These are phyloP conservation scores for Blastobotrys petasosporus DNA, from an alignment of 1,139 yeast genomes.

Conservation along the genomic window DNA sequence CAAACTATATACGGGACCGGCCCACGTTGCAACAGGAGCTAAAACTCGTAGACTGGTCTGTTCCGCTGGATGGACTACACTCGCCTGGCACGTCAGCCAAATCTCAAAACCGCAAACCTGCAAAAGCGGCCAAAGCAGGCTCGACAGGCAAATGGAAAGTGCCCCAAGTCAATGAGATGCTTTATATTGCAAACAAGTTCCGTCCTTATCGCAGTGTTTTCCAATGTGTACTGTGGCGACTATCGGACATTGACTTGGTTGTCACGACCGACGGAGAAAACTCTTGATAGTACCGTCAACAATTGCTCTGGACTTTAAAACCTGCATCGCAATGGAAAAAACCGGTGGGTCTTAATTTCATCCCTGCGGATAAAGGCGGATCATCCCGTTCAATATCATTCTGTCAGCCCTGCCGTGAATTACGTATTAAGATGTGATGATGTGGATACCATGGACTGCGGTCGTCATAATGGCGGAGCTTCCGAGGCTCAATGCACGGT, in stretches of 20 bases:
- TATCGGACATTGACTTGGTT: conserved; percentile 51
- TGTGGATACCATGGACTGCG: no score
- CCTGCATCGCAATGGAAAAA: no score
- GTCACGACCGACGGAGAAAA: conserved; percentile 15
- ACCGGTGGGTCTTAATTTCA: no score
- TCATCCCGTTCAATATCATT: no score
- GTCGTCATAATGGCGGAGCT: no score
- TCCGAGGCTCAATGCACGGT: no score
- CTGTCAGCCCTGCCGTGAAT: no score
- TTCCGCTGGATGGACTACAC: conserved; percentile 19
- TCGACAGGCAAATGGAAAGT: conserved; percentile 36
- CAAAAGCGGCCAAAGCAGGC: conserved; percentile 32
- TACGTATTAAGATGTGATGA: no score
- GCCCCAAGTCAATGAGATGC: conserved; percentile 32
- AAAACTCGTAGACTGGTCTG: conserved; percentile 32
- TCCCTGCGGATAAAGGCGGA: no score
- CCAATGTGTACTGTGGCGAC: conserved; percentile 71
- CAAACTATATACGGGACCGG: conserved; percentile 52
- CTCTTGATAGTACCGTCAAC: not conserved
- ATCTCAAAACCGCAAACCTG: conserved; percentile 25
- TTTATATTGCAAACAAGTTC: conserved; percentile 51
- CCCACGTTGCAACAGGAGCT: conserved; percentile 46
- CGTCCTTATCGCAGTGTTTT: conserved; percentile 64
- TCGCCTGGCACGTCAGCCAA: conserved; percentile 31
- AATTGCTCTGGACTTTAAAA: no score